phyloP scores from a whole-genome alignment of 805 yeast genomes.

The Torulaspora quercuum region DNA sequence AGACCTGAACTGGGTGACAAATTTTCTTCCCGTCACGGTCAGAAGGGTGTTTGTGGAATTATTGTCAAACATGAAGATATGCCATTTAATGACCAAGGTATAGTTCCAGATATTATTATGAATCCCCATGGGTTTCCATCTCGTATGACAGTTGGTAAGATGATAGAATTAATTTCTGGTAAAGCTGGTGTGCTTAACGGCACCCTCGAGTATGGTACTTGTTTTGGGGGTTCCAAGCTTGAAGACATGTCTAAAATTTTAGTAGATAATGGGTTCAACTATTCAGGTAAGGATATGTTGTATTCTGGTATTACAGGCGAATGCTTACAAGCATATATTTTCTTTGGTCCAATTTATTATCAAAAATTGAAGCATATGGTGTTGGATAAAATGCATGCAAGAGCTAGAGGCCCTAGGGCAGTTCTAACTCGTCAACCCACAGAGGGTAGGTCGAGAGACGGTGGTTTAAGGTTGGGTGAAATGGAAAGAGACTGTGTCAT shows the following conservation, averaged over 20 bases:
- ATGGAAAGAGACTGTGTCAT: slow-evolving; percentile 99
- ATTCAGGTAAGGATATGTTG: slow-evolving; percentile 96
- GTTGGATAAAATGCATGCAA: slow-evolving; percentile 97
- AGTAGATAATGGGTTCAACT: slow-evolving; percentile 86
- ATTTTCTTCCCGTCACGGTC: slow-evolving; percentile 96
- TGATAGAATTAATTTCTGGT: slow-evolving; percentile 94
- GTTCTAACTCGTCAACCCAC: slow-evolving; percentile 97
- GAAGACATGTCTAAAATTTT: slow-evolving; percentile 91
- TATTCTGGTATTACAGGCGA: slow-evolving; percentile 98
- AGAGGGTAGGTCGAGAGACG: slow-evolving; percentile 98
- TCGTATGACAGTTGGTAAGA: slow-evolving; percentile 99
- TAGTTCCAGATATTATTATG: slow-evolving; percentile 94
- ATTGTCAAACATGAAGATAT: slow-evolving; percentile 95
- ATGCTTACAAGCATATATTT: slow-evolving; percentile 92
- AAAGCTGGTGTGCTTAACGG: slow-evolving; percentile 97
- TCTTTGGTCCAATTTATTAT: slow-evolving; percentile 97
- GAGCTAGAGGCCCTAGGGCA: slow-evolving; percentile 99
- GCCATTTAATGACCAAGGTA: slow-evolving; percentile 92
- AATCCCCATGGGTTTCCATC: slow-evolving; percentile 99
- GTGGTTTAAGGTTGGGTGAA: slow-evolving; percentile 97
- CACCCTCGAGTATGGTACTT: slow-evolving; percentile 88
- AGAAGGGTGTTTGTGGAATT: slow-evolving; percentile 98
- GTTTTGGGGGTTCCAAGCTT: slow-evolving; percentile 96
- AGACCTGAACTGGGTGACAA: slow-evolving; percentile 98
- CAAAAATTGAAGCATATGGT: slow-evolving; percentile 99